Evolutionary conservation across 2,329 filamentous ascomycete species (phyloP).

Genomic region (Passalora sequoiae): DNA sequence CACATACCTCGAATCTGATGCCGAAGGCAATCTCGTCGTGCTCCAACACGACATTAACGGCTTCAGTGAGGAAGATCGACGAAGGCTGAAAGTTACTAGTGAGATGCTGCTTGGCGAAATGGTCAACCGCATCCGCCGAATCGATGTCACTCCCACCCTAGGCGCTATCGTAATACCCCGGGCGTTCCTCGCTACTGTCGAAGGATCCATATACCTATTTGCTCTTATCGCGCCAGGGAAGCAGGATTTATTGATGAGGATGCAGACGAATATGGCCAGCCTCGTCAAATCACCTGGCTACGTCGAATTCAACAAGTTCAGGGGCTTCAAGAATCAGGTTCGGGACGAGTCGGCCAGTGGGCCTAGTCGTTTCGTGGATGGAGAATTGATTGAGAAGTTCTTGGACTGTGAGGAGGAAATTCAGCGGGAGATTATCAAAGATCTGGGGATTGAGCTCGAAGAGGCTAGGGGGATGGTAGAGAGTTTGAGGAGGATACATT

Average conservation of each 20-base stretch:
- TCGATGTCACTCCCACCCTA: slow-evolving; percentile 61
- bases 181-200: slow-evolving; percentile 86
- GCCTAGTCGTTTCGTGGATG: slow-evolving; percentile 84
- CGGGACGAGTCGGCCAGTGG: slow-evolving; percentile 58
- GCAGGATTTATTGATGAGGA: slow-evolving; percentile 73
- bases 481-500: slow-evolving; percentile 48
- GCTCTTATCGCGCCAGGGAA: slow-evolving; percentile 67
- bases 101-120: slow-evolving; percentile 87
- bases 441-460: slow-evolving; percentile 53
- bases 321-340: slow-evolving; percentile 72
- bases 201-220: slow-evolving; percentile 87
- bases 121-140: slow-evolving; percentile 78
- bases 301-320: slow-evolving; percentile 70
- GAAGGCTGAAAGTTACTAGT: slow-evolving; percentile 65
- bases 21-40: slow-evolving; percentile 80
- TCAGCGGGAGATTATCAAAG: slow-evolving; percentile 51
- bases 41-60: slow-evolving; percentile 68
- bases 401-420: slow-evolving; percentile 61
- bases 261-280: slow-evolving; percentile 67
- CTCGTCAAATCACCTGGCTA: slow-evolving; percentile 65
- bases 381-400: slow-evolving; percentile 83
- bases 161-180: slow-evolving; percentile 68
- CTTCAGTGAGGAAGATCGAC: slow-evolving; percentile 67
- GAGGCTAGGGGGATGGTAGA: slow-evolving; percentile 57
- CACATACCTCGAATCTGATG: slow-evolving; percentile 76